A percentile compares a stretch with the other conserved stretches of the same genome.
These are phyloP conservation scores for Ceratocystiopsis minuta DNA, from an alignment of 2,329 filamentous ascomycete genomes.

Conservation along the genomic window DNA sequence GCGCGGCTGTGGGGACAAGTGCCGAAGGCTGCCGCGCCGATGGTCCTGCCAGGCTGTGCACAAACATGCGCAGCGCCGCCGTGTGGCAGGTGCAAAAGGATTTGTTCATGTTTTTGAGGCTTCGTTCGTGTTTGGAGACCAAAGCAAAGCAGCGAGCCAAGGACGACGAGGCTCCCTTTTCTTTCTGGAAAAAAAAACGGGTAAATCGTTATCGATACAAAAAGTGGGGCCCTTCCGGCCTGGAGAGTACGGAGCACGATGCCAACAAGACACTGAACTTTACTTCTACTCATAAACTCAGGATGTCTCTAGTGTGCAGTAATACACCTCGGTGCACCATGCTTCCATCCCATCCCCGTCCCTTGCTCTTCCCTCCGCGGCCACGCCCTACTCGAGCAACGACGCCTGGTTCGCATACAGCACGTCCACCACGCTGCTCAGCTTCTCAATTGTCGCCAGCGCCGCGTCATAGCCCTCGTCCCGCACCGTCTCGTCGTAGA, in stretches of 20 bases:
- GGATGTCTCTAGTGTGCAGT: no score
- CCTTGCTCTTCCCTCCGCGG: background rate
- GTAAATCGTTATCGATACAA: no score
- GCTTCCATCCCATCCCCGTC: no score
- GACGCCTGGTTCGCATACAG: slow-evolving; percentile 96
- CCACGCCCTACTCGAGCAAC: slow-evolving; percentile 51
- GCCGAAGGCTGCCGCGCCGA: background rate
- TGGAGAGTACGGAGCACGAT: no score
- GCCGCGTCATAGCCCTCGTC: slow-evolving; percentile 92
- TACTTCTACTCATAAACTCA: no score
- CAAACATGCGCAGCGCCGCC: slow-evolving; percentile 7
- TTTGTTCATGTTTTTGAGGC: slow-evolving; percentile 1
- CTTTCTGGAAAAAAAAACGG: no score
- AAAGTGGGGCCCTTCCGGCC: no score
- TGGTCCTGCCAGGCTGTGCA: slow-evolving; percentile 5
- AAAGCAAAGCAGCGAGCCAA: no score
- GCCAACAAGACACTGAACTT: no score
- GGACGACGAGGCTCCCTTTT: no score
- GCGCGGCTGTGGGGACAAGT: no score
- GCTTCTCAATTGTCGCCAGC: slow-evolving; percentile 85
- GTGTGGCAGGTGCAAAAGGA: slow-evolving; percentile 7
- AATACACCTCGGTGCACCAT: no score
- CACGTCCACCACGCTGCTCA: slow-evolving; percentile 93
- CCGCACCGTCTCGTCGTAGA: slow-evolving; percentile 86
- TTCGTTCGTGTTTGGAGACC: background rate